Percentiles rank a stretch among this genome's conserved stretches.
phyloP scores from a whole-genome alignment of 257 asterid species.

The Solanum chmielewskii region DNA sequence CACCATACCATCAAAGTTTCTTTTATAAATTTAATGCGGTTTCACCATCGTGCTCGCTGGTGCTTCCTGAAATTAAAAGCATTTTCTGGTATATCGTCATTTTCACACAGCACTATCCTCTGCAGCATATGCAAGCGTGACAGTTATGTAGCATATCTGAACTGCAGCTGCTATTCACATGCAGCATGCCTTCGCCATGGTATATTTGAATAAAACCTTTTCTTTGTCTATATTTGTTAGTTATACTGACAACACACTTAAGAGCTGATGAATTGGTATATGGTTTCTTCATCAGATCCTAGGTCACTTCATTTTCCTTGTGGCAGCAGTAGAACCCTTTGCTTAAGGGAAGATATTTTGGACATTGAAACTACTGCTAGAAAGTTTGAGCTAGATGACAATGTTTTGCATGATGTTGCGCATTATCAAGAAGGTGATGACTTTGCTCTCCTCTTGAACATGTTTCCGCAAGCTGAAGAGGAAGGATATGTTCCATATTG shows the following conservation, averaged over 20 bases:
- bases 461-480: slow-evolving; percentile 33
- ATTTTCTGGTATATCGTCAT: slow-evolving; percentile 31
- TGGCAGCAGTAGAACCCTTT: slow-evolving; percentile 35
- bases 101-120: slow-evolving; percentile 76
- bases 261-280: slow-evolving; percentile 6
- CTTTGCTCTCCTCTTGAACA: slow-evolving; percentile 23
- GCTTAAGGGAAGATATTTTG: slow-evolving; percentile 57
- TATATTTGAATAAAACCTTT: slow-evolving; percentile 11
- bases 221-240: not conserved
- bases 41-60: slow-evolving; percentile 86
- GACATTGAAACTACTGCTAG: slow-evolving; percentile 68
- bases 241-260: not conserved
- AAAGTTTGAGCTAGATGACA: slow-evolving; percentile 65
- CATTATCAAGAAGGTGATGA: slow-evolving; percentile 31
- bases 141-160: slow-evolving; percentile 72
- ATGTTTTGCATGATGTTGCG: slow-evolving; percentile 36
- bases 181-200: slow-evolving; percentile 94
- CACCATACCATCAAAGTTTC: slow-evolving; percentile 49
- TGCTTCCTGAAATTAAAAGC: slow-evolving; percentile 45
- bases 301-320: slow-evolving; percentile 48
- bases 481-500: slow-evolving; percentile 59
- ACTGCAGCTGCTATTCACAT: slow-evolving; percentile 68
- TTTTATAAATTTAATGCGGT: slow-evolving; percentile 67
- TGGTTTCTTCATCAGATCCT: slow-evolving; percentile 36
- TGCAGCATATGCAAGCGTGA: slow-evolving; percentile 91